Base-by-base conservation (phyloP, 2,329 filamentous ascomycete species). In the Exophiala viscosa region DNA sequence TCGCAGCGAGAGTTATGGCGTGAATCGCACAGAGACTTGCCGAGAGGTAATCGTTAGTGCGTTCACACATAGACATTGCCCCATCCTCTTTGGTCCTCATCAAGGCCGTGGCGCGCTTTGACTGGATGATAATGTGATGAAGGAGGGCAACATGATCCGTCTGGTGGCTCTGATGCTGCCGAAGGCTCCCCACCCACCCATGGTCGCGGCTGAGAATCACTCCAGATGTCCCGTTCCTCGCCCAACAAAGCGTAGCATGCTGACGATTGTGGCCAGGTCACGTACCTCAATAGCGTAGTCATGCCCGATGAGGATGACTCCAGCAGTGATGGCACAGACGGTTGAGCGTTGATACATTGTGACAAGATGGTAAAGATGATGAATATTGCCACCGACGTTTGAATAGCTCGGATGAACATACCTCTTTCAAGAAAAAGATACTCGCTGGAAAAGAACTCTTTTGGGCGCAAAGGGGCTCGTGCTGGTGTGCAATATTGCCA, bases 241-340 rank as follows among this genome's bases (percentile, higher is more conserved):
- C 45, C 17, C 18, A 36, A 13, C 11, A 31, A 13, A 32, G 14
- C 11, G 20, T 20, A 28, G 45, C 57, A 53, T 60, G 43, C 40
- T 56, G 45, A 50, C 54, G 44, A 48, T 54, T 55, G 39, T 46
- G 32, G 44, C 59, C 61, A 88, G 85, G 75, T 90, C 48, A 81
- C 83, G 28, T 88, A 87, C 68, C 68, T 90, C 55, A 90, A 90
- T 64, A 80, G 76, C 53, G 77, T 87, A 39, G 84, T 88, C 52
- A 87, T 87, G 85, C 86, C 87, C 2, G 87, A 90, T 65, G 76
- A 76, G 67, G 67, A 57, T 44, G 59, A 55, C 28, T 47, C 58
- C 13, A 54, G 45, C 39, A 51, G 45, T 33, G 52, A 57, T 45
- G 58, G 52, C 31, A 46, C 49, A 18, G 54, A 52, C 20, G 55